These are phyloP conservation scores for Anthracocystis setariae DNA, from an alignment of 1,284 basidiomycete genomes.

Conservation along the genomic window DNA sequence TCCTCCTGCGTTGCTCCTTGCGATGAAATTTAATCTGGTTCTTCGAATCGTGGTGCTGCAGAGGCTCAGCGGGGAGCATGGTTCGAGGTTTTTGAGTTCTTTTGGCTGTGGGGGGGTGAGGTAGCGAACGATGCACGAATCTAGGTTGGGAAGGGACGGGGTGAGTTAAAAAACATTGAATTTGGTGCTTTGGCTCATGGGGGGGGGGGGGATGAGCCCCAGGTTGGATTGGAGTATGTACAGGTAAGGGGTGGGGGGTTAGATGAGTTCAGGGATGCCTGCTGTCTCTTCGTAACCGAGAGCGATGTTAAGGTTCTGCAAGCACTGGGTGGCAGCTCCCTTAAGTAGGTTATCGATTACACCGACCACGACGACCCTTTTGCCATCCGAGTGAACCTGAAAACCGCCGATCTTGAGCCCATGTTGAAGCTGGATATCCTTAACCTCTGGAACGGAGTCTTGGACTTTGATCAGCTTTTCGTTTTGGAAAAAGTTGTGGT, in stretches of 20 bases:
- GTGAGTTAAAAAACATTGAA: no score
- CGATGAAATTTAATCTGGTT: neutral
- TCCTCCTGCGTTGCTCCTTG: neutral
- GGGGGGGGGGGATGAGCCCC: no score
- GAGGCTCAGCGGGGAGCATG: no score
- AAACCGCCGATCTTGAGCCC: constrained; percentile 91
- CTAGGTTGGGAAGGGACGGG: no score
- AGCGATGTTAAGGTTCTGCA: constrained; percentile 96
- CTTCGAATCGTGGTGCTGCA: neutral
- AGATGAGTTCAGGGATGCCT: constrained; percentile 74
- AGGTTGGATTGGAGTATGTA: no score
- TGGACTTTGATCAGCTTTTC: constrained; percentile 80
- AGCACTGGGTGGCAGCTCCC: constrained; percentile 95
- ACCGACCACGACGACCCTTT: constrained; percentile 85
- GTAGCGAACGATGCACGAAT: neutral
- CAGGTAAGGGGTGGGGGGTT: neutral
- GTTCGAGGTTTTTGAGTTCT: no score
- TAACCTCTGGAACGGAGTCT: constrained; percentile 79
- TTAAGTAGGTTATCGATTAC: constrained; percentile 90
- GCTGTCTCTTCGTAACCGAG: constrained; percentile 90
- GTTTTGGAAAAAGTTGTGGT: constrained; percentile 78
- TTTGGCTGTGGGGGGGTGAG: no score
- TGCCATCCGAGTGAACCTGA: constrained; percentile 88
- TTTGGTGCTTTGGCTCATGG: no score
- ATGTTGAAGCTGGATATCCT: constrained; percentile 82